Percentiles rank a stretch among this genome's conserved stretches.
Evolutionary conservation across 2,329 filamentous ascomycete genomes (phyloP).

Genomic region (Alternaria gansuensis): DNA sequence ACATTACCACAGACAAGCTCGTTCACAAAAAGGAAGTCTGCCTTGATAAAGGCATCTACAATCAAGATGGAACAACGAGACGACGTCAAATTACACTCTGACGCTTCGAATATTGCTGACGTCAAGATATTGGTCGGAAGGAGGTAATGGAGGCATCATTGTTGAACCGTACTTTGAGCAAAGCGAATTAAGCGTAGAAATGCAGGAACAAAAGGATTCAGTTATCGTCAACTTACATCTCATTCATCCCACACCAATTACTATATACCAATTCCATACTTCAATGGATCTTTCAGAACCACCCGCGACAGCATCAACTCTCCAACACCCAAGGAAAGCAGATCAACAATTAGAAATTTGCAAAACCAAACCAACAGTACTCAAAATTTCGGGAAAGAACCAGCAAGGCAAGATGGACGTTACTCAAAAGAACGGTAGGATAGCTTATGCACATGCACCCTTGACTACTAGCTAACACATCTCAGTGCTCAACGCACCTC

Average conservation of each 20-base stretch:
- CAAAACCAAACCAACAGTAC: conserved; percentile 19
- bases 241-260: background rate
- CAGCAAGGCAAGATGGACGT: conserved; percentile 39
- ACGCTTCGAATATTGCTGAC: conserved; percentile 17
- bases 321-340: background rate
- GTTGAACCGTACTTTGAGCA: conserved; percentile 8
- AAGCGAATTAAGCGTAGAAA: conserved; percentile 3
- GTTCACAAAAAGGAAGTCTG: background rate
- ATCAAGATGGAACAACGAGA: background rate
- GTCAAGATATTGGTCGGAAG: conserved; percentile 18
- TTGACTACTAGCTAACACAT: background rate
- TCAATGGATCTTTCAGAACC: background rate
- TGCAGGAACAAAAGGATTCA: background rate
- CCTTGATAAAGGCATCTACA: background rate
- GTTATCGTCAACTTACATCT: background rate
- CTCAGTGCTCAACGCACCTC: conserved; percentile 38
- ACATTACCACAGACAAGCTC: background rate
- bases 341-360: too few species aligned
- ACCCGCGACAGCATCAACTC: background rate
- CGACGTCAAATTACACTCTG: background rate
- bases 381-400: conserved; percentile 32
- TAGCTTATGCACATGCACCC: background rate
- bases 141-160: conserved; percentile 25
- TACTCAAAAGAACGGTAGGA: conserved; percentile 40
- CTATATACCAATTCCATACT: background rate